Evolutionary conservation across 257 asterid genomes (phyloP), one percentile per base, ranked within the genome.

Genomic region (Fraxinus excelsior): DNA sequence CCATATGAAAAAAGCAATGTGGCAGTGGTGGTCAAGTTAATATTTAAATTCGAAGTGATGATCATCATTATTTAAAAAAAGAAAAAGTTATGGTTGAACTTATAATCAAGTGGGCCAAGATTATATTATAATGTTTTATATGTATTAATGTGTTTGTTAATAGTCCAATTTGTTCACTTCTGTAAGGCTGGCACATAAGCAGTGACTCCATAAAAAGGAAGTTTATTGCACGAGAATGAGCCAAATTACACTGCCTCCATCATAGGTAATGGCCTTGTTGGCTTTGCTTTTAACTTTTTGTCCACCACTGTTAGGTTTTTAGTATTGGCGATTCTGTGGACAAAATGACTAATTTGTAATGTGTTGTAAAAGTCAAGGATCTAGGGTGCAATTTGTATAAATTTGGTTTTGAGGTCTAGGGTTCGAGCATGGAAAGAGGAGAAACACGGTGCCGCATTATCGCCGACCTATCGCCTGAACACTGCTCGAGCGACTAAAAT

Each of bases 171-270:
- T 44, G 68, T 62, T 53, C 34, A 67, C 67, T 49, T 72, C 74
- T 28, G 19, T 21, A 14, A 19, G 70, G 75, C 76, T 42, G 76
- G 70, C 68, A 28, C 32, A 28, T 11, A 66, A 18, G 67, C 64
- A 21, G 72, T 37, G 16, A 7, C 74, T 37, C 44, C 19, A 60
- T 7, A 60, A 19, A 32, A 78, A 72, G 26, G 40, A 4, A 21
- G 26, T 62, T 32, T 38, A 51, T 51, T 53, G 31, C 18, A 31
- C 72, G 49, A n/a, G 69, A 46, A 26, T n/a, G 23, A 38, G 19
- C n/a, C 67, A 70, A 69, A 62, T 19, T 70, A 75, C 65, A 71
- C 67, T 82, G 79, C 74, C 75, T 53, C 56, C 32, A 42, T 23
- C 31, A 13, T 12, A 16, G 56, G 71, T 7, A 72, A 72, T 37